Conservation (phyloP, 1,284 basidiomycete species). For the Schizophyllum commune region DNA sequence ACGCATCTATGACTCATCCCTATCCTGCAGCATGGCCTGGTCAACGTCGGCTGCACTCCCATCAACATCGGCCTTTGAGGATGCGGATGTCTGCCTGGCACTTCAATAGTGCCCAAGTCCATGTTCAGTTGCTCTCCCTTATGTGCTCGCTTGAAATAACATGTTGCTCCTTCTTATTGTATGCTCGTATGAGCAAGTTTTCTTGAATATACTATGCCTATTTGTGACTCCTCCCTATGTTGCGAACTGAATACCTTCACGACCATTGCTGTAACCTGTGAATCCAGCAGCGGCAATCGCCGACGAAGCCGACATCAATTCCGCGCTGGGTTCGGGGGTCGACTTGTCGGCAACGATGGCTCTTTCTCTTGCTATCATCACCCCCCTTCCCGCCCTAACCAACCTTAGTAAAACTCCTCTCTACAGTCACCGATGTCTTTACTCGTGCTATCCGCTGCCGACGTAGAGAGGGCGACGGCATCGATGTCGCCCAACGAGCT, state of each 20-base stretch:
- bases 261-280: too few relatives aligned
- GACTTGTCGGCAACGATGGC: not conserved
- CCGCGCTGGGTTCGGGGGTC: not conserved
- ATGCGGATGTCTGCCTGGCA: too few relatives aligned
- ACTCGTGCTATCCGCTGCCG: constrained; percentile 42
- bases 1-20: not conserved
- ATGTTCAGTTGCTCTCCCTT: not conserved
- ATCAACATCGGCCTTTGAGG: not conserved
- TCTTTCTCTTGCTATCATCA: not conserved
- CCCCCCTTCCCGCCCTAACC: too few relatives aligned
- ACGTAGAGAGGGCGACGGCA: constrained; percentile 39
- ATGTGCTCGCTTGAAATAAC: not conserved
- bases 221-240: not conserved
- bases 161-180: not conserved
- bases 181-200: not conserved
- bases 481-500: constrained; percentile 36
- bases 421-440: too few relatives aligned
- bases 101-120: too few relatives aligned
- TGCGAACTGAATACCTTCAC: not conserved
- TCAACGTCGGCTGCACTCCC: not conserved
- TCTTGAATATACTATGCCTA: too few relatives aligned
- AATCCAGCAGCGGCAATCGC: not conserved
- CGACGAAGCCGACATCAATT: not conserved
- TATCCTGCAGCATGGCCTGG: not conserved
- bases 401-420: too few relatives aligned